These are phyloP conservation scores for Phellopilus nigrolimitatus DNA, from an alignment of 1,284 basidiomycete genomes.

Conservation along the genomic window DNA sequence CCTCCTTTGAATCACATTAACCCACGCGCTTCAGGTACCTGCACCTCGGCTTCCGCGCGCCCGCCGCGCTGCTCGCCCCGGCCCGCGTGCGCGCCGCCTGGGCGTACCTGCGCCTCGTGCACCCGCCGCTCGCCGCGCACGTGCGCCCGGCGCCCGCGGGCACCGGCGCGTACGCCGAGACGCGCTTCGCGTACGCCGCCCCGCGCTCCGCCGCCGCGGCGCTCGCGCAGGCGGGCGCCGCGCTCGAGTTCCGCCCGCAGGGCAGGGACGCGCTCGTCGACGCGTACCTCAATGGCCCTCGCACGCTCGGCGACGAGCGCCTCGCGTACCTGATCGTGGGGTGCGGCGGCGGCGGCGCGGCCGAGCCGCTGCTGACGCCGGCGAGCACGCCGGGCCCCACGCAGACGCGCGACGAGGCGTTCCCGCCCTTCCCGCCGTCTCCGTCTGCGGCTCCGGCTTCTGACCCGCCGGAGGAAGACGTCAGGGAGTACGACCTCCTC, in stretches of 20 bases:
- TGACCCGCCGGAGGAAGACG: too few relatives aligned
- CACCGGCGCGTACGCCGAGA: slow-evolving; percentile 48
- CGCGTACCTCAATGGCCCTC: slow-evolving; percentile 66
- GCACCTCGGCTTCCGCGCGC: slow-evolving; percentile 60
- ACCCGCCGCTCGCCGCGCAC: slow-evolving; percentile 61
- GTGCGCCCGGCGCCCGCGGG: slow-evolving; percentile 57
- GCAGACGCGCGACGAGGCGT: slow-evolving; percentile 13
- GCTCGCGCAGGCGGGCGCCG: slow-evolving; percentile 5
- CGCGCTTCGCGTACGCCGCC: slow-evolving; percentile 53
- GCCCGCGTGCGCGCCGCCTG: slow-evolving; percentile 55
- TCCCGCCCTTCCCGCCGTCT: background rate
- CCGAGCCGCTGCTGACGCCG: slow-evolving; percentile 34
- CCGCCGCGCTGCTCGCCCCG: slow-evolving; percentile 36
- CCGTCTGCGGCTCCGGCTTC: background rate
- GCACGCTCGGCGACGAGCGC: slow-evolving; percentile 63
- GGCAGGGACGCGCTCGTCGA: slow-evolving; percentile 47
- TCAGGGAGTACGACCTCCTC: slow-evolving; percentile 44
- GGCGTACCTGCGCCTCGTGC: slow-evolving; percentile 61
- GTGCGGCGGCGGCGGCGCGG: slow-evolving; percentile 23
- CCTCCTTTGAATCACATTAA: background rate
- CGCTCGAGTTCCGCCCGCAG: slow-evolving; percentile 14
- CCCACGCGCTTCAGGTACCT: slow-evolving; percentile 50
- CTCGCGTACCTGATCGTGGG: slow-evolving; percentile 71
- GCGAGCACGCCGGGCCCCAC: slow-evolving; percentile 28
- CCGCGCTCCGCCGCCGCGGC: slow-evolving; percentile 14